Evolutionary conservation across 495 filamentous ascomycete genomes (phyloP), one percentile per base, ranked within the genome.

Genomic region (Bryoglossum gracile): DNA sequence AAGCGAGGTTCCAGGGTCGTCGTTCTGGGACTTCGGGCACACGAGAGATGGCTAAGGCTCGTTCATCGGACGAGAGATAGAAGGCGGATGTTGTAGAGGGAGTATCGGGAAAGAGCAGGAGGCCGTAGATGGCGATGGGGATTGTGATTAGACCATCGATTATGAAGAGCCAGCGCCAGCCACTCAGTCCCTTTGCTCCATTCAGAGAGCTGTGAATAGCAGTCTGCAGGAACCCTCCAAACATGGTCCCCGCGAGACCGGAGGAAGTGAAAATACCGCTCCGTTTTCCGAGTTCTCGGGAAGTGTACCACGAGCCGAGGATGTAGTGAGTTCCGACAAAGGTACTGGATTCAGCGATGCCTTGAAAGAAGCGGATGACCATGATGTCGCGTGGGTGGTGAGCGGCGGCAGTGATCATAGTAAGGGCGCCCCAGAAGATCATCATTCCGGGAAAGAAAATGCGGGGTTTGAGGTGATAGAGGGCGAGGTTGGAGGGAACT

Each of bases 141-240:
- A 84, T 40, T 13, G 69, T 72, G 30, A 70, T 69, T 6, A 51
- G 13, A 5, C 46, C 65, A 39, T 73, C 67, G 33, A 77, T 65
- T 35, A 84, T 73, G 49, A 84, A 86, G 14, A 85, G 55, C 82
- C 82, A 85, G 14, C 80, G 62, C 82, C 82, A 86, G 0, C 80
- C 82, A 0, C 63, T 58, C 0, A 83, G 60, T 0, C 78, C 78
- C 23, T 63, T 51, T 3, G 48, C 54, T 8, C 75, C 74, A 51
- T 84, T 54, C 50, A 84, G 54, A 19, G 55, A 63, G 6, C 35
- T 35, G 41, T 83, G 65, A 44, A 82, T 78, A 1, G 75, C 78
- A 1, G 71, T 74, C 59, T 83, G 78, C 43, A 86, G 73, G 54
- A 82, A 79, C 0, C 63, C 63, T 14, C 52, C 54, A 38, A 66